phyloP scores from a whole-genome alignment of 306 rosid species.

The Castanospermum australe region DNA sequence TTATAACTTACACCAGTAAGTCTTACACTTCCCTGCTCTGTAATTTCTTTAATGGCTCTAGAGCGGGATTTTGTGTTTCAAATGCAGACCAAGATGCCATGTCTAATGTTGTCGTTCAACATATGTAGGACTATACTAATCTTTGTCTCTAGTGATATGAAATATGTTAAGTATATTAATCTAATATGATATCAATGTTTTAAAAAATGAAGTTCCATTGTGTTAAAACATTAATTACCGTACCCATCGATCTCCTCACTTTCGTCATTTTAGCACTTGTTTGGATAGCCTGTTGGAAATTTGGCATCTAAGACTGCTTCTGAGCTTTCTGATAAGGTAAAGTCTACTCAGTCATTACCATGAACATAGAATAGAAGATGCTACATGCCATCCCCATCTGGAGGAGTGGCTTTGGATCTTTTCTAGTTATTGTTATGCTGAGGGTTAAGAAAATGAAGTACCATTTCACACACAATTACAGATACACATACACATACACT shows the following conservation, averaged over 20 bases:
- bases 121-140: neutral
- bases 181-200: neutral
- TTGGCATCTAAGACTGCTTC: conserved; percentile 11
- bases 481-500: too few relatives aligned
- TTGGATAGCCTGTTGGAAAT: conserved; percentile 8
- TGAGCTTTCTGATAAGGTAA: conserved; percentile 20
- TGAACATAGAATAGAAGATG: neutral
- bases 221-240: neutral
- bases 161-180: neutral
- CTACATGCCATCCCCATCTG: neutral
- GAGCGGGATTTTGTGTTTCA: neutral
- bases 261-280: conserved; percentile 10
- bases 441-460: neutral
- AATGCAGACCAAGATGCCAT: neutral
- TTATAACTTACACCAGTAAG: neutral
- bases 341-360: neutral
- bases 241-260: neutral
- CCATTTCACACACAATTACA: neutral
- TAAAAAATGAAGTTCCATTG: neutral
- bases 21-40: neutral
- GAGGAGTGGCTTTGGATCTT: neutral
- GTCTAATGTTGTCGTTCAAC: neutral
- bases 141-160: neutral
- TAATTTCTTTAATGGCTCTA: neutral
- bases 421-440: neutral